Evolutionary conservation across 768 basidiomycete species (phyloP).

Genomic region (Kwoniella sp.): DNA sequence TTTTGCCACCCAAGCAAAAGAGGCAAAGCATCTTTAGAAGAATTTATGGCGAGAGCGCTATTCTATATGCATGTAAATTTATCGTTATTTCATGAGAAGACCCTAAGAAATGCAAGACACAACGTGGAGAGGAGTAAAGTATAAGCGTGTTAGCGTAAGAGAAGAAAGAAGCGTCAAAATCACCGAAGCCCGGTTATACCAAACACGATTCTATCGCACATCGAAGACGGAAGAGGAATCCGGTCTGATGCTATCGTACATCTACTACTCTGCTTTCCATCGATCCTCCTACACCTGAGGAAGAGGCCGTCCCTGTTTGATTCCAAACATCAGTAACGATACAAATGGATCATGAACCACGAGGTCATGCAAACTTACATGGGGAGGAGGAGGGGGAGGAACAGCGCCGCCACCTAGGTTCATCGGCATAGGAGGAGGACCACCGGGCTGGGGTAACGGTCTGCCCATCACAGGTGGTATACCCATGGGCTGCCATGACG

Average conservation of each 20-base stretch:
- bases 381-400: slow-evolving; percentile 22
- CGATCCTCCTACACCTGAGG: slow-evolving; percentile 21
- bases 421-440: slow-evolving; percentile 32
- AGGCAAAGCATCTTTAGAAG: too few relatives aligned
- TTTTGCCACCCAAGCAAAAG: too few relatives aligned
- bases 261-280: neutral
- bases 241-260: neutral
- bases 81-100: too few relatives aligned
- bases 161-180: neutral
- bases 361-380: slow-evolving; percentile 16
- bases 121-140: neutral
- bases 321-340: slow-evolving; percentile 1
- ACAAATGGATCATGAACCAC: neutral
- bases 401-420: slow-evolving; percentile 27
- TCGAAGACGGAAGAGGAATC: neutral
- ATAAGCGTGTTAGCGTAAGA: neutral
- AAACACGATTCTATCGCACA: neutral
- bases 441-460: slow-evolving; percentile 40
- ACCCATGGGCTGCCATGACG: slow-evolving; percentile 37
- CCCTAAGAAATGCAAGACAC: neutral
- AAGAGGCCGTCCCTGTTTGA: slow-evolving; percentile 30
- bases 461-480: slow-evolving; percentile 27
- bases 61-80: neutral
- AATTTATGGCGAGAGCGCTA: too few relatives aligned
- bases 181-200: neutral